These are phyloP conservation scores for Penicillium janthinellum DNA, from an alignment of 2,329 filamentous ascomycete genomes.

Conservation along the genomic window DNA sequence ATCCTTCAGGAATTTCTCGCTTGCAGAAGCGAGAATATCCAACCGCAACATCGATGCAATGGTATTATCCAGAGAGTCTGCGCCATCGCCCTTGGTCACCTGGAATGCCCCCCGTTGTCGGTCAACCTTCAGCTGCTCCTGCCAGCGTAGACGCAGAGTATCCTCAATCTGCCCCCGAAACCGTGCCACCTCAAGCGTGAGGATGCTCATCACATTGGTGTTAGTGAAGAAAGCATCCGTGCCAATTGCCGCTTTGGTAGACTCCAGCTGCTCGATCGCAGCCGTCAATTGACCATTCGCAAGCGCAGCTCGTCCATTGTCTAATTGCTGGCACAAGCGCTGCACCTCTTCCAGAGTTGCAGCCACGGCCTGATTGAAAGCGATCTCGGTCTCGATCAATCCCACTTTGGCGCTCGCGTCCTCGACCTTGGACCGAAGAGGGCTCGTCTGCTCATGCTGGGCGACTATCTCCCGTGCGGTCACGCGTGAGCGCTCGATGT, in stretches of 20 bases:
- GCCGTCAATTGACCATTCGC: constrained; percentile 48
- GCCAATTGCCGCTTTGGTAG: constrained; percentile 39
- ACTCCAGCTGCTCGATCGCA: constrained; percentile 53
- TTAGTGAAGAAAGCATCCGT: constrained; percentile 34
- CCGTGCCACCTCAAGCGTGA: constrained; percentile 66
- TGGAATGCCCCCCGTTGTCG: constrained; percentile 56
- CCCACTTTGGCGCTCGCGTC: constrained; percentile 59
- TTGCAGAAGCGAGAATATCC: constrained; percentile 34
- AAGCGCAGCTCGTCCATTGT: constrained; percentile 49
- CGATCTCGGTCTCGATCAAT: constrained; percentile 60
- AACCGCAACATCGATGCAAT: constrained; percentile 36
- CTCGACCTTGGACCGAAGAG: constrained; percentile 65
- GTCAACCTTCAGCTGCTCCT: constrained; percentile 65
- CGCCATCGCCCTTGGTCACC: constrained; percentile 55
- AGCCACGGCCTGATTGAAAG: constrained; percentile 59
- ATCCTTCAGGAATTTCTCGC: constrained; percentile 37
- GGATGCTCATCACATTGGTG: constrained; percentile 52
- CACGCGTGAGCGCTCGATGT: constrained; percentile 77
- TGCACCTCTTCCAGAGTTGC: constrained; percentile 55
- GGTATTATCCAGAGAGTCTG: constrained; percentile 31
- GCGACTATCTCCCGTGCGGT: constrained; percentile 80
- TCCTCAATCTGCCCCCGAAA: constrained; percentile 68
- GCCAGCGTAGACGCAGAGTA: constrained; percentile 71
- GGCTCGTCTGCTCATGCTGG: constrained; percentile 70
- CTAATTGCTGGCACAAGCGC: constrained; percentile 52